phyloP scores from a whole-genome alignment of 345 rosid species.

The Mallotus nudiflorus region DNA sequence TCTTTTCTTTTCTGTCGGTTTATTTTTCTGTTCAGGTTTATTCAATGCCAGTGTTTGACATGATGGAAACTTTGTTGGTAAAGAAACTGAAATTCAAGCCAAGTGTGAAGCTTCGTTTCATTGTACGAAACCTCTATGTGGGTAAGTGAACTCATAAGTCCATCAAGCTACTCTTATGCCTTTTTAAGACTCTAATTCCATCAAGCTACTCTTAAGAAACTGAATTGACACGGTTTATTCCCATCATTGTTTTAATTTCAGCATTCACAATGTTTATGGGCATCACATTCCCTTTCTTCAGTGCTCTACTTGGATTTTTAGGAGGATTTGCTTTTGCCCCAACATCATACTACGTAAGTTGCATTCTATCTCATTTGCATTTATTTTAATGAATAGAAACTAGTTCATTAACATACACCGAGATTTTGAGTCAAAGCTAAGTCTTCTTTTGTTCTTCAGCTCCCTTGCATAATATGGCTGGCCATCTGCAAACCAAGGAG shows the following conservation, averaged over 20 bases:
- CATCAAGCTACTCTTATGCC: neutral
- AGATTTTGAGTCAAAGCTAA: neutral
- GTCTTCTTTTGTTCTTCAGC: slow-evolving; percentile 15
- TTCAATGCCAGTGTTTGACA: slow-evolving; percentile 39
- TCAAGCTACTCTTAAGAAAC: too few species aligned
- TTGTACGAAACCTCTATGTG: slow-evolving; percentile 24
- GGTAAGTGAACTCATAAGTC: slow-evolving; percentile 20
- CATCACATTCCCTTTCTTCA: slow-evolving; percentile 35
- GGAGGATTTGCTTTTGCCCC: slow-evolving; percentile 41
- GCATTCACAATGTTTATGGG: slow-evolving; percentile 32
- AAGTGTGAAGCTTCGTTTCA: slow-evolving; percentile 18
- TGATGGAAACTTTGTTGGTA: slow-evolving; percentile 29
- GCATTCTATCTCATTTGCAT: neutral
- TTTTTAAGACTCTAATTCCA: too few species aligned
- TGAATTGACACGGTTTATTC: neutral
- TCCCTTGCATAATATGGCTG: slow-evolving; percentile 36
- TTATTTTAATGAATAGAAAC: neutral
- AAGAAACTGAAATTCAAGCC: slow-evolving; percentile 30
- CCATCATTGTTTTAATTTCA: neutral
- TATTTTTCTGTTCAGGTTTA: slow-evolving; percentile 29
- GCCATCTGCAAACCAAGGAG: slow-evolving; percentile 27
- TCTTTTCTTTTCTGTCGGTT: neutral
- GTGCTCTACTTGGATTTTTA: slow-evolving; percentile 29
- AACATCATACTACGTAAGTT: slow-evolving; percentile 34
- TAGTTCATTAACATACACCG: neutral